Percentiles rank a stretch among this genome's conserved stretches.
Evolutionary conservation across 2,329 filamentous ascomycete species (phyloP).

Genomic region (Ophiocordyceps robertsii): DNA sequence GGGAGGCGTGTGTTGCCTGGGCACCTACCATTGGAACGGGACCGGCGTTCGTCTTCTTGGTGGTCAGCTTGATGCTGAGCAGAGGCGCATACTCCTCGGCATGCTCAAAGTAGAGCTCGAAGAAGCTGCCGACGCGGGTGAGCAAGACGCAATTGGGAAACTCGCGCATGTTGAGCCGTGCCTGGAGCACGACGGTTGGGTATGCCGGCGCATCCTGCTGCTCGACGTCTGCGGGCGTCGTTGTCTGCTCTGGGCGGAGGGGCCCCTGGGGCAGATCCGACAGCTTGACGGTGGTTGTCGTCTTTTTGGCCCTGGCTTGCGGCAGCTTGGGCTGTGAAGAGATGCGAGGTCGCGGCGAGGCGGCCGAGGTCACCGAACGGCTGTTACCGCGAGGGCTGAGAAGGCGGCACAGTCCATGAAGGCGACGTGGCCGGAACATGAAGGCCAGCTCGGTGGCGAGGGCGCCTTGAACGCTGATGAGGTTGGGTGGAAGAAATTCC

Average conservation of each 20-base stretch:
- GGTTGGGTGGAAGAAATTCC: too few relatives aligned
- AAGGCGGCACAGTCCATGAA: too few relatives aligned
- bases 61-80: conserved; percentile 74
- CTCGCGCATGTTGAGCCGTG: conserved; percentile 75
- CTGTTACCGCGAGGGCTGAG: too few relatives aligned
- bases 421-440: too few relatives aligned
- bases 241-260: conserved; percentile 16
- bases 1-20: conserved; percentile 3
- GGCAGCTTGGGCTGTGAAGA: background rate
- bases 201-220: conserved; percentile 44
- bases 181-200: conserved; percentile 81
- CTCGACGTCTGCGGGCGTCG: conserved; percentile 16
- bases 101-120: conserved; percentile 95
- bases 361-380: too few relatives aligned
- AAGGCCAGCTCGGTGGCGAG: too few relatives aligned
- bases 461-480: too few relatives aligned
- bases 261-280: conserved; percentile 44
- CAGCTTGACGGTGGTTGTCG: conserved; percentile 32
- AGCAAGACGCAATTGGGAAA: conserved; percentile 85
- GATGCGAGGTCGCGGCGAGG: too few relatives aligned
- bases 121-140: conserved; percentile 89
- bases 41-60: conserved; percentile 65
- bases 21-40: conserved; percentile 67
- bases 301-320: conserved; percentile 25
- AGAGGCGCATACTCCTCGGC: conserved; percentile 79